phyloP scores from a whole-genome alignment of 2,329 filamentous ascomycete genomes.

The Gliomastix tumulicola region DNA sequence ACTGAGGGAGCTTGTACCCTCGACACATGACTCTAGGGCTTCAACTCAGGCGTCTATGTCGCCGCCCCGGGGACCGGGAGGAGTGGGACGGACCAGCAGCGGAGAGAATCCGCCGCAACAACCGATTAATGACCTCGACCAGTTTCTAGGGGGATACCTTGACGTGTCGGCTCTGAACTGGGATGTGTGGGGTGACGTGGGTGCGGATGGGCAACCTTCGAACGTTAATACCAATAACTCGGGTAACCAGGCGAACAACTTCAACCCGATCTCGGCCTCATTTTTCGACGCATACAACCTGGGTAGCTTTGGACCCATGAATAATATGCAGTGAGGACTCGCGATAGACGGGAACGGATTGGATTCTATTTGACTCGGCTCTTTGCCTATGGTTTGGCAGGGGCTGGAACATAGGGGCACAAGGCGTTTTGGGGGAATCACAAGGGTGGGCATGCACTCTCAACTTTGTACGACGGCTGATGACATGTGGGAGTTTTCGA shows the following conservation, averaged over 20 bases:
- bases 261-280: constrained; percentile 18
- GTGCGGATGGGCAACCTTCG: no score
- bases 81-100: no score
- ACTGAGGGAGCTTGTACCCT: constrained; percentile 33
- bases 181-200: constrained; percentile 33
- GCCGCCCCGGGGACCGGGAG: constrained; percentile 16
- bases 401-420: no score
- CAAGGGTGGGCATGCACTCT: no score
- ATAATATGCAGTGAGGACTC: no score
- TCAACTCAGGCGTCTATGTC: constrained; percentile 18
- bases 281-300: constrained; percentile 22
- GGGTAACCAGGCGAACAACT: no score
- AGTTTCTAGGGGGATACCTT: constrained; percentile 34
- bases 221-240: neutral
- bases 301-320: constrained; percentile 12
- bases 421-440: no score
- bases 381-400: no score
- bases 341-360: no score
- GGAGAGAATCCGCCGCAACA: constrained; percentile 15
- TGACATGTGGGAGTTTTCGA: no score
- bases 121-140: constrained; percentile 27
- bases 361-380: no score
- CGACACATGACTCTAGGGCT: constrained; percentile 22
- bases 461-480: no score
- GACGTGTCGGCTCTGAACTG: constrained; percentile 36